Conservation (phyloP, 768 basidiomycete species). For the Hirschioporus abietinus region DNA sequence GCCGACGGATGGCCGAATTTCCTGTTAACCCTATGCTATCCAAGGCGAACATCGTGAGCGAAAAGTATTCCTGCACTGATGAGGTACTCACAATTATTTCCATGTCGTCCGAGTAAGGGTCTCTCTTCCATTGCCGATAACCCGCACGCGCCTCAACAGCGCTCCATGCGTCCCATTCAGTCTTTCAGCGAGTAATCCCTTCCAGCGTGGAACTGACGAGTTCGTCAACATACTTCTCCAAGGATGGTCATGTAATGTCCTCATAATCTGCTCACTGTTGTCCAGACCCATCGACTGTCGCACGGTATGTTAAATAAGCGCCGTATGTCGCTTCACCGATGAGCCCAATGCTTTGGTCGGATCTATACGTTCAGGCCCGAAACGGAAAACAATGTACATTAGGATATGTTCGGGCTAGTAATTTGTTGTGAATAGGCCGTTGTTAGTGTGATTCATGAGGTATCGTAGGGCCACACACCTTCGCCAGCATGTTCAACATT, state of each 20-base stretch:
- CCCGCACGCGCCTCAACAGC: slow-evolving; percentile 74
- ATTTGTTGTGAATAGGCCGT: background rate
- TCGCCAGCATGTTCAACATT: slow-evolving; percentile 26
- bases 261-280: slow-evolving; percentile 81
- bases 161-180: slow-evolving; percentile 86
- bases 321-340: slow-evolving; percentile 92
- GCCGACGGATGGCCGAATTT: slow-evolving; percentile 97
- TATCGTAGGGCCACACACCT: background rate
- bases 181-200: slow-evolving; percentile 82
- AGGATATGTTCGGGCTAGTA: background rate
- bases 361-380: slow-evolving; percentile 35
- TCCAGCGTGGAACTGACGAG: slow-evolving; percentile 84
- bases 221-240: slow-evolving; percentile 97
- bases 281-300: slow-evolving; percentile 79
- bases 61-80: slow-evolving; percentile 90
- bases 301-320: slow-evolving; percentile 90
- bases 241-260: slow-evolving; percentile 82
- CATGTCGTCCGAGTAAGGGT: slow-evolving; percentile 94
- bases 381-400: background rate
- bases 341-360: slow-evolving; percentile 75
- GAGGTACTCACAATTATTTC: slow-evolving; percentile 97
- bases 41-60: slow-evolving; percentile 94
- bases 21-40: slow-evolving; percentile 98
- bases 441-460: background rate
- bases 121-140: slow-evolving; percentile 90